phyloP scores from a whole-genome alignment of 2,329 filamentous ascomycete species.

The Alternaria angustiovoidea region DNA sequence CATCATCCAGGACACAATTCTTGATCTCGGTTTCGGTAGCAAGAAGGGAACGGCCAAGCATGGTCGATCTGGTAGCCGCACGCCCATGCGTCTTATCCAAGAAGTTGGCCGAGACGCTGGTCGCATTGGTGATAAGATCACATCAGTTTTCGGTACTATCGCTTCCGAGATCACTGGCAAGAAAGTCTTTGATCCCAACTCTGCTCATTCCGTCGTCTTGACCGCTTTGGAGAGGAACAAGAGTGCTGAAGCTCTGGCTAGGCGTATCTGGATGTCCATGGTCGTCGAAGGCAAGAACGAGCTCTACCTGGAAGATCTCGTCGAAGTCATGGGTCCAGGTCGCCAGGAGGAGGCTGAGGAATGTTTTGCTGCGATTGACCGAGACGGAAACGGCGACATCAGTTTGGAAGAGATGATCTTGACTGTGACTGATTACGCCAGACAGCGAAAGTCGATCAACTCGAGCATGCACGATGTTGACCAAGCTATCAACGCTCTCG shows the following conservation, averaged over 20 bases:
- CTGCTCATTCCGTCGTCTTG: conserved; percentile 87
- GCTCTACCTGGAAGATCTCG: conserved; percentile 80
- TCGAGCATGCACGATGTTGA: conserved; percentile 98
- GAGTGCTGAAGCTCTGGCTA: conserved; percentile 90
- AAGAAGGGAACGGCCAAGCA: conserved; percentile 59
- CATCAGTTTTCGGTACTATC: conserved; percentile 89
- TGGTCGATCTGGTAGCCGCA: conserved; percentile 68
- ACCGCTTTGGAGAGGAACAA: conserved; percentile 85
- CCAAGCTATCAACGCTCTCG: conserved; percentile 89
- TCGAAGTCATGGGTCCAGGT: conserved; percentile 82
- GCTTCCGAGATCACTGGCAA: conserved; percentile 95
- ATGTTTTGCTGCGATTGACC: conserved; percentile 81
- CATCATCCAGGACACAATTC: conserved; percentile 76
- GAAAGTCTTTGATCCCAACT: conserved; percentile 91
- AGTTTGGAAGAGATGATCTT: conserved; percentile 94
- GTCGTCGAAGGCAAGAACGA: conserved; percentile 87
- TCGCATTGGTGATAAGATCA: conserved; percentile 90
- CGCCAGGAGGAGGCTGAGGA: conserved; percentile 83
- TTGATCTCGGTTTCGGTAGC: conserved; percentile 68
- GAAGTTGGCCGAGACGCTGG: conserved; percentile 71
- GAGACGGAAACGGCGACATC: conserved; percentile 91
- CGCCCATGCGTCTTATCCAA: conserved; percentile 80
- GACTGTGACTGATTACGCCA: conserved; percentile 82
- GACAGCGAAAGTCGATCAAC: conserved; percentile 85
- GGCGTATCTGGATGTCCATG: conserved; percentile 97